Evolutionary conservation across 2,329 filamentous ascomycete genomes (phyloP), one percentile per base, ranked within the genome.

Genomic region (Rachicladosporium sp.): DNA sequence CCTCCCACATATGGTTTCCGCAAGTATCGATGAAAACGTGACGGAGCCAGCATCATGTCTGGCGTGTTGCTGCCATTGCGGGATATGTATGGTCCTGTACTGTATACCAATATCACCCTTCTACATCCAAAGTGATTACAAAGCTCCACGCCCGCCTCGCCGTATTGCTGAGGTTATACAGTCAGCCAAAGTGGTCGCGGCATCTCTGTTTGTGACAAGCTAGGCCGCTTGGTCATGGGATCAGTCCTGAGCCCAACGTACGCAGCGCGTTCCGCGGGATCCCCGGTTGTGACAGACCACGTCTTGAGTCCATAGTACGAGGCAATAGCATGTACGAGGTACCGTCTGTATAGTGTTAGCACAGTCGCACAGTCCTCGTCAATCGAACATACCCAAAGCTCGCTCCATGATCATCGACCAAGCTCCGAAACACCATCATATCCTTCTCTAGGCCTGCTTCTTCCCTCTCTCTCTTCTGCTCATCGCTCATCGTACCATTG

Each of bases 271-370:
- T 80, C 74, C 10, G 78, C 73, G 23, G 23, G 23, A 47, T 77
- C 70, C 27, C 78, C 78, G 1, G 80, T 71, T 0, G 81, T 82
- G 43, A 89, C 75, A 4, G 83, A 88, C 66, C 79, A 86, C 12
- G 88, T 94, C 44, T 78, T 74, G 41, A 95, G 71, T 33, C 87
- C 88, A 57, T 96, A 96, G 60, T 96, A 96, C 31, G 81, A 76
- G 7, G 85, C 89, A 46, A 96, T 88, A 42, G 84, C 82, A 61
- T 96, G 88, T 1, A 93, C 85, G 40, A 96, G 74, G 83, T 88
- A 96, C 47, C 89, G 82, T 49, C 83, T 89, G 45, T 23, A 36
- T n/a, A 36, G 11, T 10, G 23, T 27, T 7, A 27, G 23, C 23
- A 27, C 23, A 27, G 23, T 27, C 23, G 23, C 23, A 27, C 32